phyloP scores from a whole-genome alignment of 208 protist species.

The Strigomonas culicis region DNA sequence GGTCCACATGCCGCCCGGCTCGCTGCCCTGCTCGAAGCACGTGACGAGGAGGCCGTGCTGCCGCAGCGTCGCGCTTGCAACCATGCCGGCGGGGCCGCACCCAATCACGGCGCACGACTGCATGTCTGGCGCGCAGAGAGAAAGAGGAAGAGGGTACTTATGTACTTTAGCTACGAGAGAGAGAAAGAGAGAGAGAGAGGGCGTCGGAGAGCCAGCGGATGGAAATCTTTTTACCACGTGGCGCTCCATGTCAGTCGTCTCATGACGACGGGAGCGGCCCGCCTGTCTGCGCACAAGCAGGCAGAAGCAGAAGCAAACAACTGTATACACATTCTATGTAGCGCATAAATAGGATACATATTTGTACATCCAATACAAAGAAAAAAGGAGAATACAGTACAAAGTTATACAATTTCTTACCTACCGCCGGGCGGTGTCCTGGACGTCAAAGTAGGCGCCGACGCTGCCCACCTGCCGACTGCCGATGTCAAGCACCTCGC shows the following conservation, averaged over 20 bases:
- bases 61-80: constrained; percentile 51
- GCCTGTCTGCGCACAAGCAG: no score
- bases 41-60: constrained; percentile 82
- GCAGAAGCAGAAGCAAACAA: no score
- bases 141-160: neutral
- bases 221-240: no score
- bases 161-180: neutral
- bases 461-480: constrained; percentile 25
- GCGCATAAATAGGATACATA: neutral
- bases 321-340: no score
- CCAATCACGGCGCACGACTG: constrained; percentile 86
- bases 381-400: no score
- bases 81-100: constrained; percentile 84
- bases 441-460: constrained; percentile 51
- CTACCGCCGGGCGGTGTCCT: neutral
- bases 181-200: constrained; percentile 5
- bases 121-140: constrained; percentile 25
- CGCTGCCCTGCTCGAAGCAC: constrained; percentile 70
- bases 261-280: no score
- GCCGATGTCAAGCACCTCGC: constrained; percentile 26
- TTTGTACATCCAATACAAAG: constrained; percentile 2
- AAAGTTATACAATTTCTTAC: neutral
- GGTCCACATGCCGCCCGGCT: constrained; percentile 76
- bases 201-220: no score
- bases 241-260: no score